Evolutionary conservation across 78 protist genomes (phyloP).

Genomic region (Monosiga brevicollis): DNA sequence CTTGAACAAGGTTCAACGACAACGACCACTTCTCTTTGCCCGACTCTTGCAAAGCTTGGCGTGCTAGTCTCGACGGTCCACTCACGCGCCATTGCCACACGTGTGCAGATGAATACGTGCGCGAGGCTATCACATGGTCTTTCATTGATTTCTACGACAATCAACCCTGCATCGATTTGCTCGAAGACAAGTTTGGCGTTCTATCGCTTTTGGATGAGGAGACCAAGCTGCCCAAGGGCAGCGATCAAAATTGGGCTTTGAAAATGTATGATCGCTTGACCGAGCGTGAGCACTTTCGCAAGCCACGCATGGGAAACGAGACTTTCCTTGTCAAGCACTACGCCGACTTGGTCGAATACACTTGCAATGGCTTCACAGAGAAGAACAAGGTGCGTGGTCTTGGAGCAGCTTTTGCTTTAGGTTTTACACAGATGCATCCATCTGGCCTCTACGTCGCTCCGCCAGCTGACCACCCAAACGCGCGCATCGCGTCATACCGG

Average conservation of each 20-base stretch:
- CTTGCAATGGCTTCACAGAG: constrained; percentile 30
- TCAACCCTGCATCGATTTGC: constrained; percentile 63
- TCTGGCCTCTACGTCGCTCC: neutral
- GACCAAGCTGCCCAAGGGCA: constrained; percentile 36
- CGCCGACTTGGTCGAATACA: constrained; percentile 52
- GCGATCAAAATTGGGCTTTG: constrained; percentile 1
- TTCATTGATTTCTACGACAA: constrained; percentile 70
- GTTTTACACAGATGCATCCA: neutral
- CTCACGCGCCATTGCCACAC: too few relatives aligned
- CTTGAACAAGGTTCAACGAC: constrained; percentile 29
- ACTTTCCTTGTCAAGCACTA: constrained; percentile 44
- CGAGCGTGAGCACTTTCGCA: neutral
- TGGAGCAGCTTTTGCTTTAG: neutral
- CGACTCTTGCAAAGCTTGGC: too few relatives aligned
- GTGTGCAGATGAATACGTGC: constrained; percentile 46
- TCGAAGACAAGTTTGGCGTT: constrained; percentile 61
- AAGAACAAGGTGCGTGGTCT: constrained; percentile 50
- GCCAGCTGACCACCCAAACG: neutral
- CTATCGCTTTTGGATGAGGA: constrained; percentile 78
- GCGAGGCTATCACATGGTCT: constrained; percentile 69
- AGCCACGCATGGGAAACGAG: constrained; percentile 4
- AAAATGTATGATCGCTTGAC: constrained; percentile 12
- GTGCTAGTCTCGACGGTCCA: too few relatives aligned
- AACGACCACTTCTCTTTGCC: neutral
- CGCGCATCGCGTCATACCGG: too few relatives aligned